A percentile compares a stretch with the other conserved stretches of the same genome.
Evolutionary conservation across 257 asterid genomes (phyloP).

Genomic region (Plantago major): DNA sequence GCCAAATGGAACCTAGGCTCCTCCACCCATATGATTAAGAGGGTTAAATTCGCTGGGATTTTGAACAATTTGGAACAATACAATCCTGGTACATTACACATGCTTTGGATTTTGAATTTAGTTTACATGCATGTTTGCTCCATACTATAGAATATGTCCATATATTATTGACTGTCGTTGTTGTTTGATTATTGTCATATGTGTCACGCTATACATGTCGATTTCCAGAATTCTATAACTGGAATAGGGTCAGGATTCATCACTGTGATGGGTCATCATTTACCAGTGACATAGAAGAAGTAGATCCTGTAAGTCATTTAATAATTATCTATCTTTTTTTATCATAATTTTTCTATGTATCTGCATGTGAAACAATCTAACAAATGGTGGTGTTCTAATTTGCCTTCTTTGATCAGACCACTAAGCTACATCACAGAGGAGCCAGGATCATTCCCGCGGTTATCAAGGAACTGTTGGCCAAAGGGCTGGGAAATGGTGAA

Average conservation of each 20-base stretch:
- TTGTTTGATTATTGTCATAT: too few species aligned
- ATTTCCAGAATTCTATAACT: too few species aligned
- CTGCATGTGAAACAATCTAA: too few species aligned
- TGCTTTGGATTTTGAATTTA: too few species aligned
- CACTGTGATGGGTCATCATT: conserved; percentile 61
- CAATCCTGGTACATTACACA: conserved; percentile 95
- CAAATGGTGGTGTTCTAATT: neutral
- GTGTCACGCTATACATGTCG: neutral
- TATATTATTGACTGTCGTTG: too few species aligned
- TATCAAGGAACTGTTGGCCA: conserved; percentile 1
- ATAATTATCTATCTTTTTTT: too few species aligned
- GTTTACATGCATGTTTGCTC: too few species aligned
- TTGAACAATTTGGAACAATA: conserved; percentile 52
- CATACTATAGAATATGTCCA: too few species aligned
- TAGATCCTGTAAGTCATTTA: conserved; percentile 53
- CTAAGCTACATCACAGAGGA: conserved; percentile 16
- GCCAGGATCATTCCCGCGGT: conserved; percentile 10
- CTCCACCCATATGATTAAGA: conserved; percentile 57
- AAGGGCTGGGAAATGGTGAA: conserved; percentile 2
- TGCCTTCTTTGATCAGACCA: neutral
- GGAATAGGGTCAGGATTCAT: neutral
- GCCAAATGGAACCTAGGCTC: conserved; percentile 55
- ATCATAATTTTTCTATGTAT: too few species aligned
- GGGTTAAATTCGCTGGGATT: conserved; percentile 62
- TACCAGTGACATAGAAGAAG: conserved; percentile 80